These are phyloP conservation scores for Aspergillus egyptiacus DNA, from an alignment of 495 filamentous ascomycete species.

Conservation along the genomic window DNA sequence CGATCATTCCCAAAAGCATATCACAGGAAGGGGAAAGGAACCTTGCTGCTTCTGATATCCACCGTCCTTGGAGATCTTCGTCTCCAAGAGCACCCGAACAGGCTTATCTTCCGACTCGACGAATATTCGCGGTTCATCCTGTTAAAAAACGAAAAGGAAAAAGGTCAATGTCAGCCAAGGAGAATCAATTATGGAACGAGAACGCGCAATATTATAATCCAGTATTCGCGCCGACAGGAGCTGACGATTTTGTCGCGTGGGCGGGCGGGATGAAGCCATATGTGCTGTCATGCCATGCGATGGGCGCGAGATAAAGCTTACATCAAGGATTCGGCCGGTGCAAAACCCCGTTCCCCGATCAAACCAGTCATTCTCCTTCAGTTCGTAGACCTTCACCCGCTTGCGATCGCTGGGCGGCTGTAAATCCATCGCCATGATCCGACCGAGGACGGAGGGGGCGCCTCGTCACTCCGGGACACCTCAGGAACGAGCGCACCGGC, in stretches of 20 bases:
- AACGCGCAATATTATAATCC: constrained; percentile 3
- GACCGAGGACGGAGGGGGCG: constrained; percentile 31
- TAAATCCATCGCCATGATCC: constrained; percentile 79
- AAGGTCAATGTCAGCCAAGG: constrained; percentile 10
- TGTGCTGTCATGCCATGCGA: constrained; percentile 11
- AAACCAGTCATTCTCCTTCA: constrained; percentile 98
- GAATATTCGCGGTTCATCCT: constrained; percentile 81
- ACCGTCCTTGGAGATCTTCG: constrained; percentile 85
- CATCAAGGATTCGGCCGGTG: constrained; percentile 66
- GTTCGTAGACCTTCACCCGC: constrained; percentile 98
- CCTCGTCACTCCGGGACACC: constrained; percentile 41
- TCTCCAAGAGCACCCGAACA: constrained; percentile 76
- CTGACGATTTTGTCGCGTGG: constrained; percentile 11
- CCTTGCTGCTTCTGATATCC: constrained; percentile 98
- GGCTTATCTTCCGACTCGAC: constrained; percentile 93
- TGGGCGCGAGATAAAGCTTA: constrained; percentile 45
- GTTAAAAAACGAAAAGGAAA: not conserved
- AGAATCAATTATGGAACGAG: not conserved
- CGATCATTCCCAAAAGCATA: not conserved
- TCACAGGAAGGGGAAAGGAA: constrained; percentile 29
- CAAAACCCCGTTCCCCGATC: constrained; percentile 97
- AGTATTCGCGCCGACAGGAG: constrained; percentile 20
- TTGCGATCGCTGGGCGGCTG: constrained; percentile 80
- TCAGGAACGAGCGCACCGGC: constrained; percentile 36
- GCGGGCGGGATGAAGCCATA: constrained; percentile 8